Percentiles rank a stretch among this genome's conserved stretches.
These are phyloP conservation scores for Aquilaria malaccensis DNA, from an alignment of 345 rosid genomes.

Conservation along the genomic window DNA sequence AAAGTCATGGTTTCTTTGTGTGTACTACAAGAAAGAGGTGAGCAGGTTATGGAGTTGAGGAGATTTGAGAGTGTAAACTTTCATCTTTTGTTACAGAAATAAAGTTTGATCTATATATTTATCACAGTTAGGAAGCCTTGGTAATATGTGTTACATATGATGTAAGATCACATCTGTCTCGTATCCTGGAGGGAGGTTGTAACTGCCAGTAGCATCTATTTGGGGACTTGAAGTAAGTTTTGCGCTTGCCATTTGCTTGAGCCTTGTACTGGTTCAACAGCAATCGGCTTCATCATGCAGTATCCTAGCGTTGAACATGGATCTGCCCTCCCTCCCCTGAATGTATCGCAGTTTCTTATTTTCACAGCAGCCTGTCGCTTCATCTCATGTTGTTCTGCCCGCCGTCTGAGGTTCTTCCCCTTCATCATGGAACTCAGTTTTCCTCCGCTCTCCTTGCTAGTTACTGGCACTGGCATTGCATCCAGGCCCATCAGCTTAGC, in stretches of 20 bases:
- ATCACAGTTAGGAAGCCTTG: too few relatives aligned
- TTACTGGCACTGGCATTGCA: slow-evolving; percentile 55
- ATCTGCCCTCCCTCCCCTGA: slow-evolving; percentile 10
- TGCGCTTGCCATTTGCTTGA: slow-evolving; percentile 37
- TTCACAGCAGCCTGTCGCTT: slow-evolving; percentile 23
- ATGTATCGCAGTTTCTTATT: slow-evolving; percentile 9
- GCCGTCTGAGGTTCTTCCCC: slow-evolving; percentile 43
- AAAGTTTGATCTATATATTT: too few relatives aligned
- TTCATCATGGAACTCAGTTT: slow-evolving; percentile 21
- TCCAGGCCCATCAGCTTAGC: slow-evolving; percentile 92
- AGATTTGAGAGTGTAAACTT: background rate
- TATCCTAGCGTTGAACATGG: slow-evolving; percentile 32
- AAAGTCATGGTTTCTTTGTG: too few relatives aligned
- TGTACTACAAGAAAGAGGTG: too few relatives aligned
- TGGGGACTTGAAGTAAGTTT: slow-evolving; percentile 30
- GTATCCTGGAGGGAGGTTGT: too few relatives aligned
- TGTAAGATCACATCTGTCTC: too few relatives aligned
- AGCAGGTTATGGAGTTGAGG: background rate
- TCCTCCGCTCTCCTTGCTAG: slow-evolving; percentile 9
- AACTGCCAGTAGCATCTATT: background rate
- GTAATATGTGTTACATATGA: too few relatives aligned
- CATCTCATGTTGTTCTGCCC: slow-evolving; percentile 33
- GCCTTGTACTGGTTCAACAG: slow-evolving; percentile 14
- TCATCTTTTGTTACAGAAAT: too few relatives aligned
- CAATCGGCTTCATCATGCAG: slow-evolving; percentile 27